Evolutionary conservation across 805 yeast species (phyloP), one percentile per base, ranked within the genome.

Genomic region (Saccharomycopsis sp.): DNA sequence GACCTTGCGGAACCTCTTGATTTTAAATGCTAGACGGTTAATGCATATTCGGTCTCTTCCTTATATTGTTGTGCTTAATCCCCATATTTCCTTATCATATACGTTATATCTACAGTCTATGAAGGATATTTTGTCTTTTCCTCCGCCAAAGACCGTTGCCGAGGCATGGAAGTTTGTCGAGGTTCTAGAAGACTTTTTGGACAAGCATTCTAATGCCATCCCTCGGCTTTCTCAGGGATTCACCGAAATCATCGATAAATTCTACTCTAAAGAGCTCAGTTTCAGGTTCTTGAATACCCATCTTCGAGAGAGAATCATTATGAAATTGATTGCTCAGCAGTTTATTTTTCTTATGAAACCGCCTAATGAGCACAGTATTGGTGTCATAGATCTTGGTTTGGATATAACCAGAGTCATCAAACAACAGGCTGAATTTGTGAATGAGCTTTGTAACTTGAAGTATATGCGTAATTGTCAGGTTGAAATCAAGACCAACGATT

Each of bases 241-340:
- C 66, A 77, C 77, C 62, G 94, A 89, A 68, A 85, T 85, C 2
- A 69, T 75, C 58, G 73, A 73, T 35, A 71, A 79, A 47, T 68
- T 68, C 55, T 82, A 69, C 63, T 69, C 80, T 1, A 70, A 75
- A 34, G 76, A 74, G 5, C 75, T 80, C 25, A 81, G 87, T 49
- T 82, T 85, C 56, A 66, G 69, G 2, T 88, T 92, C 64, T 74
- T 93, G 63, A 89, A 89, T 67, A 72, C 76, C 9, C 97, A 93
- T 72, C 76, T 93, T 65, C 77, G 80, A 57, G 97, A 92, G 64
- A 78, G 97, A 62, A 92, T 93, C 49, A 80, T 92, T 63, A 89
- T 94, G 84, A 83, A 97, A 58, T 74, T 92, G 54, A 76, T 91
- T 56, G 91, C 96, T 0, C 92, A 88, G 62, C 97, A 94, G 70